Percentiles rank a stretch among this genome's conserved stretches.
Evolutionary conservation across 164 flowering plant species (phyloP).

Genomic region (Dillenia suffruticosa): DNA sequence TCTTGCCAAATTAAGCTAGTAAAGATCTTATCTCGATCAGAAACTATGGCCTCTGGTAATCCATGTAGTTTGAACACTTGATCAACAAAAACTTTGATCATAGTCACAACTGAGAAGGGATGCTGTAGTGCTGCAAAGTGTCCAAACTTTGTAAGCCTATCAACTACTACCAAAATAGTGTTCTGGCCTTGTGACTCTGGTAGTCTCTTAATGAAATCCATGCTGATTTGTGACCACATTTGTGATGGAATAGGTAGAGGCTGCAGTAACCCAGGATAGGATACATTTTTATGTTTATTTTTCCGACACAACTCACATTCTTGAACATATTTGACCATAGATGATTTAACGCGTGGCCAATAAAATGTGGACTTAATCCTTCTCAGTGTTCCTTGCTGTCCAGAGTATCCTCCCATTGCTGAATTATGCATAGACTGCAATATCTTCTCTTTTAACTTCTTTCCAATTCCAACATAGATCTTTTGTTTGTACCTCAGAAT

Average conservation of each 20-base stretch:
- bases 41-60: too few relatives aligned
- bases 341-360: neutral
- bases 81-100: too few relatives aligned
- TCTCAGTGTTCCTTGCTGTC: neutral
- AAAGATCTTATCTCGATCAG: neutral
- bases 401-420: neutral
- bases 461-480: neutral
- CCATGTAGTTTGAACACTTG: too few relatives aligned
- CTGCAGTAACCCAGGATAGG: neutral
- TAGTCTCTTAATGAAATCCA: constrained; percentile 1
- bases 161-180: constrained; percentile 5
- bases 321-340: neutral
- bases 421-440: neutral
- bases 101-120: too few relatives aligned
- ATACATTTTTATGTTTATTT: neutral
- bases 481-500: too few relatives aligned
- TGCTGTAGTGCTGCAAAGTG: too few relatives aligned
- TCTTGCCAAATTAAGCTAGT: neutral
- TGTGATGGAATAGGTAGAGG: neutral
- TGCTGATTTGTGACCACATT: neutral
- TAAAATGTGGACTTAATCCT: too few relatives aligned
- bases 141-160: neutral
- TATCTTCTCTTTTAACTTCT: neutral
- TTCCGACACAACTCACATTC: neutral
- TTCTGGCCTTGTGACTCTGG: neutral